Conservation (phyloP, 495 filamentous ascomycete genomes). For the Ramalina intermedia region DNA sequence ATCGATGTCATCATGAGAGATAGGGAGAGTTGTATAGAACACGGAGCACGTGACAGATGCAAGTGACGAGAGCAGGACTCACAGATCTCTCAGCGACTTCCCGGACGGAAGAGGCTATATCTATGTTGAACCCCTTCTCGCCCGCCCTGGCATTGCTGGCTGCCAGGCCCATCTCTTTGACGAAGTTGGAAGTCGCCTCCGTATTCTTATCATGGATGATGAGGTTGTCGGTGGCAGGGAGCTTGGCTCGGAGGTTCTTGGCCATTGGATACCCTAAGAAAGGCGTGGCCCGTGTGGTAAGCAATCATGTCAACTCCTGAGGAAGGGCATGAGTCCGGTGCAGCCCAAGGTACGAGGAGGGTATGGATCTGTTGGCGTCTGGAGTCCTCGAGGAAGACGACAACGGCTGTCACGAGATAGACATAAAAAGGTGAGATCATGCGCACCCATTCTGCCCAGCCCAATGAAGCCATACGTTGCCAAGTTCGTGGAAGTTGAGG, state of each 20-base stretch:
- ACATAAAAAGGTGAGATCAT: conserved; percentile 2
- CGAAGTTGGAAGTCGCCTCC: conserved; percentile 42
- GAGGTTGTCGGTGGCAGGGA: conserved; percentile 52
- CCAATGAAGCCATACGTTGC: conserved; percentile 76
- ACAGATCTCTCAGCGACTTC: conserved; percentile 62
- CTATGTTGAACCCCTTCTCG: conserved; percentile 33
- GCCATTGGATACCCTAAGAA: conserved; percentile 66
- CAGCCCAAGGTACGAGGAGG: too few species aligned
- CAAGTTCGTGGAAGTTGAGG: conserved; percentile 6
- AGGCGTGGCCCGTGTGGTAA: conserved; percentile 8
- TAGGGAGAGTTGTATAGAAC: conserved; percentile 7
- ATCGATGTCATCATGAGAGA: conserved; percentile 33
- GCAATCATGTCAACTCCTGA: conserved; percentile 3
- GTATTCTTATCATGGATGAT: conserved; percentile 63
- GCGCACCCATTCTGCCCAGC: conserved; percentile 73
- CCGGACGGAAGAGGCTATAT: conserved; percentile 40
- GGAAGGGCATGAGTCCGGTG: too few species aligned
- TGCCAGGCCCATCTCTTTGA: conserved; percentile 37
- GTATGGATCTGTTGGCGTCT: too few species aligned
- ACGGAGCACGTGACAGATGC: not conserved
- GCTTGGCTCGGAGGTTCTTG: conserved; percentile 66
- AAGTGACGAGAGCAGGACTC: conserved; percentile 25
- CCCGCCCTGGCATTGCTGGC: conserved; percentile 16
- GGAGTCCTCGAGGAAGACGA: too few species aligned
- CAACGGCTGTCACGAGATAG: too few species aligned